Conservation (phyloP, 306 rosid species). For the Lathyrus tuberosus region DNA sequence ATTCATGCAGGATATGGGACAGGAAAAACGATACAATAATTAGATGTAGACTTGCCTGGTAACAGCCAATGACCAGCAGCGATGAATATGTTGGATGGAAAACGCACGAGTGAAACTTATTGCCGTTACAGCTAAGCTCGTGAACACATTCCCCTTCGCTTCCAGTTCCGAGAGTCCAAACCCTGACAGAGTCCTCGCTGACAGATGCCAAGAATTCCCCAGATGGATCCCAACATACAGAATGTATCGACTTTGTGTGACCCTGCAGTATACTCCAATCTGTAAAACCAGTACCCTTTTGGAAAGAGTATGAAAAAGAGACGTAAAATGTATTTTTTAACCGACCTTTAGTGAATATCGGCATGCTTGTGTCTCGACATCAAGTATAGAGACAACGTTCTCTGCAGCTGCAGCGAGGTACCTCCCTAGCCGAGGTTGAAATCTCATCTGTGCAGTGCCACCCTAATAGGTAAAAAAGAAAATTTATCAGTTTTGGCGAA, state of each 20-base stretch:
- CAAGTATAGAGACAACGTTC: slow-evolving; percentile 84
- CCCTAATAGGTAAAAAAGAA: slow-evolving; percentile 56
- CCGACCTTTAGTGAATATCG: slow-evolving; percentile 78
- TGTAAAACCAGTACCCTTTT: slow-evolving; percentile 26
- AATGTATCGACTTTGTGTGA: slow-evolving; percentile 71
- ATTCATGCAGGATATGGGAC: too few relatives aligned
- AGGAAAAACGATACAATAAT: too few relatives aligned
- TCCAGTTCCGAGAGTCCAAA: slow-evolving; percentile 89
- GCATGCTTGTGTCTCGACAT: slow-evolving; percentile 77
- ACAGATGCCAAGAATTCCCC: slow-evolving; percentile 94
- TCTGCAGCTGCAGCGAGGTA: slow-evolving; percentile 91
- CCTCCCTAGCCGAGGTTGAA: slow-evolving; percentile 90
- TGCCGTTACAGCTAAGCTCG: slow-evolving; percentile 87
- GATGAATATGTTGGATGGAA: slow-evolving; percentile 87
- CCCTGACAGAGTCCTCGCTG: slow-evolving; percentile 95
- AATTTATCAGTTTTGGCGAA: slow-evolving; percentile 7
- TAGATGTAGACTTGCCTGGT: slow-evolving; percentile 66
- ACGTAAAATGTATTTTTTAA: neutral
- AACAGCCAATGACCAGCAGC: slow-evolving; percentile 87
- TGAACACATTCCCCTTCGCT: slow-evolving; percentile 84
- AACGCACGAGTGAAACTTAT: slow-evolving; percentile 83
- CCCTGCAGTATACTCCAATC: slow-evolving; percentile 63
- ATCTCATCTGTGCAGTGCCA: slow-evolving; percentile 87
- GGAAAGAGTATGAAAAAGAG: neutral
- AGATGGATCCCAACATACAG: slow-evolving; percentile 90